A percentile compares a stretch with the other conserved stretches of the same genome.
phyloP scores from a whole-genome alignment of 768 basidiomycete species.

The Amanita exitialis region DNA sequence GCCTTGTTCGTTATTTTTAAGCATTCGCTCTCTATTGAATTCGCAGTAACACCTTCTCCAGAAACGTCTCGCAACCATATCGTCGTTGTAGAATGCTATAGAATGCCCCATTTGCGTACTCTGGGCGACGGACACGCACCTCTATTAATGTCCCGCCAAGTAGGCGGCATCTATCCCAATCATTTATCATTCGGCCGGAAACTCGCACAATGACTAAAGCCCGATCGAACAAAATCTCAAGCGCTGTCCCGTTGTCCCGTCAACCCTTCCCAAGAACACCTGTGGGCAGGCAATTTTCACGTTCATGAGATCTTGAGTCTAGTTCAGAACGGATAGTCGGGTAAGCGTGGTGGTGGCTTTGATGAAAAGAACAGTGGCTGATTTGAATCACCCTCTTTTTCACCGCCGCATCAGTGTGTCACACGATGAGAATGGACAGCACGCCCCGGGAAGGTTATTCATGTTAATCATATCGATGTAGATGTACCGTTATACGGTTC shows the following conservation, averaged over 20 bases:
- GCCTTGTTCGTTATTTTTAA: background rate
- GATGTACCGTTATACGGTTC: background rate
- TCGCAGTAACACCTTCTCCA: background rate
- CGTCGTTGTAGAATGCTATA: background rate
- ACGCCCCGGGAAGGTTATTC: background rate
- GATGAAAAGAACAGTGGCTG: background rate
- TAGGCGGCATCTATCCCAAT: background rate
- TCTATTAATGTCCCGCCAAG: background rate
- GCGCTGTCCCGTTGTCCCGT: background rate
- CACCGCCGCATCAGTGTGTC: background rate
- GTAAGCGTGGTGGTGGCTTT: background rate
- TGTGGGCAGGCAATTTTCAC: background rate
- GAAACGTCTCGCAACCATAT: background rate
- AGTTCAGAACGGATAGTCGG: background rate
- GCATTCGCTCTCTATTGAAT: background rate
- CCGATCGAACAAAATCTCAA: background rate
- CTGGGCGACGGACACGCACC: background rate
- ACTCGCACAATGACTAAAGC: background rate
- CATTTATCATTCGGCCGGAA: background rate
- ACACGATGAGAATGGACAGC: background rate
- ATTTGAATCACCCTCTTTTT: background rate
- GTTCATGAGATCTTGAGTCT: background rate
- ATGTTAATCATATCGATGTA: constrained; percentile 1
- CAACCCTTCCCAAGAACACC: background rate
- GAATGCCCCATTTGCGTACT: background rate